These are phyloP conservation scores for Mucor mucedo DNA, from an alignment of 371 early-diverging fungal genomes.

Conservation along the genomic window DNA sequence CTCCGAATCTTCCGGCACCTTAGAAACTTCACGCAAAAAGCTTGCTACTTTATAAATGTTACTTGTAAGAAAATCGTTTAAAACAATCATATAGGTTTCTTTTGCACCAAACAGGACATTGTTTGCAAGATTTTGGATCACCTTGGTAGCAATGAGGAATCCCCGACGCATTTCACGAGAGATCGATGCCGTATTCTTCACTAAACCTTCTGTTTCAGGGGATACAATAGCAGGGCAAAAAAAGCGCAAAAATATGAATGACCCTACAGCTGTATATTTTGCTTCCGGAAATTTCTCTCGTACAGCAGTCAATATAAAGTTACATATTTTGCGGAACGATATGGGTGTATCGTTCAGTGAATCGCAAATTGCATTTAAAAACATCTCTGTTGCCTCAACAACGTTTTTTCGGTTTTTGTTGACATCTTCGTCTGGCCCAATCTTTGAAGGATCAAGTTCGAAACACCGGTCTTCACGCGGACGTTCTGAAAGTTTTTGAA, in stretches of 20 bases:
- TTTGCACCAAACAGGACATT: conserved; percentile 91
- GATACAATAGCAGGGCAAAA: conserved; percentile 94
- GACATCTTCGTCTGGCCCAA: conserved; percentile 62
- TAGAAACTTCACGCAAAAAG: conserved; percentile 61
- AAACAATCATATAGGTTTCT: conserved; percentile 85
- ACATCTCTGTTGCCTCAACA: conserved; percentile 69
- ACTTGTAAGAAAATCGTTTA: conserved; percentile 79
- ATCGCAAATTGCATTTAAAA: conserved; percentile 80
- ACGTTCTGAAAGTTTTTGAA: conserved; percentile 57
- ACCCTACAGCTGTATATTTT: conserved; percentile 85
- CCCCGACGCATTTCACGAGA: conserved; percentile 71
- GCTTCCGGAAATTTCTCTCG: conserved; percentile 83
- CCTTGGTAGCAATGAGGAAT: conserved; percentile 87
- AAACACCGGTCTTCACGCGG: conserved; percentile 55
- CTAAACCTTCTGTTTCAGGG: conserved; percentile 67
- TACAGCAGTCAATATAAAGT: conserved; percentile 72
- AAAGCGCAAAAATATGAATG: conserved; percentile 93
- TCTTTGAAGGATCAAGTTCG: conserved; percentile 82
- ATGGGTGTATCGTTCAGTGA: conserved; percentile 72
- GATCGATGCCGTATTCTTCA: conserved; percentile 31
- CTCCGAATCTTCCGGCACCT: conserved; percentile 11
- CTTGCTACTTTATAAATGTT: conserved; percentile 68
- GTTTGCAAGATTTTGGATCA: conserved; percentile 93
- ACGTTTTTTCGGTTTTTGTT: conserved; percentile 77
- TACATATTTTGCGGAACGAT: conserved; percentile 77